Evolutionary conservation across 2,329 filamentous ascomycete genomes (phyloP), one percentile per base, ranked within the genome.

Genomic region (Drechslerella coelobrocha): DNA sequence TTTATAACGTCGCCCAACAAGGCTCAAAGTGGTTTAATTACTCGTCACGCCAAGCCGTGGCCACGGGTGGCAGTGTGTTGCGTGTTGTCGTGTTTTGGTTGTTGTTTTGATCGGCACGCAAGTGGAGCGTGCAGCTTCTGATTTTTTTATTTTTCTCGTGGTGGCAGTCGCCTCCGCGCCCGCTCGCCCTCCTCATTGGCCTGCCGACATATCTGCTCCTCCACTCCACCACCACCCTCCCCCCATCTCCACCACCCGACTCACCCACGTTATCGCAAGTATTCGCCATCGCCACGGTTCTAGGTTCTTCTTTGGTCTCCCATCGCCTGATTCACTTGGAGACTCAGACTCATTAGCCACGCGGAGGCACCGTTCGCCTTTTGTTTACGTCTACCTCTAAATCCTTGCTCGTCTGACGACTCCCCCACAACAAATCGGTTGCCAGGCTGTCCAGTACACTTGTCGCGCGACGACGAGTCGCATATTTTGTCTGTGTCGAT

Each of bases 361-460:
- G 24, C 24, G 5, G 27, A 31, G 24, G 21, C 27, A 12, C 10
- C 23, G 2, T 24, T 51, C 14, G 10, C 47, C 24, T 14, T 62
- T 69, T 69, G 65, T 69, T 69, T 62, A 69, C 57, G 41, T 54
- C 57, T 21, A 51, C 55, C 47, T 37, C 52, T 43, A 26, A 17
- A 39, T 10, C 24, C 45, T 31, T n/a, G 51, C 53, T 17, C 8
- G 17, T 57, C 53, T 37, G 56, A 55, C 65, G 56, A 62, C 41
- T 26, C 52, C 39, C 21, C 45, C 48, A 66, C 29, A 47, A 66
- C 45, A 57, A 57, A 41, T 55, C 51, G 55, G 41, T 69, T 69
- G 65, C 52, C 47, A 68, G 61, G 61, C 61, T 50, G 34, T 45
- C 23, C 34, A 27, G 24, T 43, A 24, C 37, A 39, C 19, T 21